Percentiles rank a stretch among this genome's conserved stretches.
These are phyloP conservation scores for Tothia fuscella DNA, from an alignment of 2,329 filamentous ascomycete genomes.

Conservation along the genomic window DNA sequence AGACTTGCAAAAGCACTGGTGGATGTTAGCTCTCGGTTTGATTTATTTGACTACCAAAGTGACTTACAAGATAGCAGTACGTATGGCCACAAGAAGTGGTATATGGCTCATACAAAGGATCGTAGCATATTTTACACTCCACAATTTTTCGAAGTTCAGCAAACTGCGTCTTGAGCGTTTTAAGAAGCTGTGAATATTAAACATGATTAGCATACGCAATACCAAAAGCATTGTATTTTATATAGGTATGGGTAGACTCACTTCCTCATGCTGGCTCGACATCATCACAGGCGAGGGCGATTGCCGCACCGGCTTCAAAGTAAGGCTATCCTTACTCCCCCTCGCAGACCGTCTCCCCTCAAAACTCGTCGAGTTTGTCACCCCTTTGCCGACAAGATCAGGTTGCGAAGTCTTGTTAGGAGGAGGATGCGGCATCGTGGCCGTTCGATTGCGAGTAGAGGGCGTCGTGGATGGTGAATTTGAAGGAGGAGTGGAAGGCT, in stretches of 20 bases:
- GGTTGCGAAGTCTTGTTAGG: no score
- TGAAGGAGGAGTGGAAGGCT: no score
- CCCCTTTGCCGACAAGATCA: background rate
- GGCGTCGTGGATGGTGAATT: no score
- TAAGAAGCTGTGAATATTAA: constrained; percentile 22
- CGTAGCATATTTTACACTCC: constrained; percentile 58
- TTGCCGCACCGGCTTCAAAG: background rate
- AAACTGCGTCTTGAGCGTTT: constrained; percentile 38
- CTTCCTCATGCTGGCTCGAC: constrained; percentile 25
- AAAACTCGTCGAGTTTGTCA: background rate
- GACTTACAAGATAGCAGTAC: constrained; percentile 54
- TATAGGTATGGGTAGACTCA: constrained; percentile 9
- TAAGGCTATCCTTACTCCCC: constrained; percentile 9
- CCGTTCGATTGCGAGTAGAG: no score
- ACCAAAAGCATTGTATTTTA: background rate
- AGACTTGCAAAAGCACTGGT: constrained; percentile 46
- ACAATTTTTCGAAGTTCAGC: constrained; percentile 48
- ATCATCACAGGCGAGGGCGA: constrained; percentile 12
- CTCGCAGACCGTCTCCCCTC: constrained; percentile 1
- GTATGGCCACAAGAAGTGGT: constrained; percentile 58
- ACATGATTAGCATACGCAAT: background rate
- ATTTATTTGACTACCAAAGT: constrained; percentile 17
- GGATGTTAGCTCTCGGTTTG: constrained; percentile 16
- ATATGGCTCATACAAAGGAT: constrained; percentile 57
- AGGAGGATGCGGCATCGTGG: no score